A percentile compares a stretch with the other conserved stretches of the same genome.
Conservation (phyloP, 2,329 filamentous ascomycete genomes). For the Ophiosphaerella narmari region DNA sequence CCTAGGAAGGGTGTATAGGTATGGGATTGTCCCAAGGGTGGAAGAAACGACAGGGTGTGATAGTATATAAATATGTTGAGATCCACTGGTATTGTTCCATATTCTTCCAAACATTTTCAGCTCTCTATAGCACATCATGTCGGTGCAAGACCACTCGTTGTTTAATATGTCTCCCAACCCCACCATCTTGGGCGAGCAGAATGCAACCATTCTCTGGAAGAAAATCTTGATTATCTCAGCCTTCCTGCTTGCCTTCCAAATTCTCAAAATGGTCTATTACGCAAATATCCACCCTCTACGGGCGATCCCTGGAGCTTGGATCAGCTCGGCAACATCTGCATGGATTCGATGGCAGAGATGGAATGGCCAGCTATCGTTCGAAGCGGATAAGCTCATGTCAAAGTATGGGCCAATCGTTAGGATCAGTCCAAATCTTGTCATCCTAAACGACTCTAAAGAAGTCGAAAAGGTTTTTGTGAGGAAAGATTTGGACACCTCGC, state of each 20-base stretch:
- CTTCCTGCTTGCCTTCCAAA: not conserved
- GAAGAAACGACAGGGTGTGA: too few relatives aligned
- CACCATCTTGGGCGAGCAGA: too few relatives aligned
- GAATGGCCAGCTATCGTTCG: conserved; percentile 22
- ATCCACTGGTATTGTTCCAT: too few relatives aligned
- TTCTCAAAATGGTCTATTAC: conserved; percentile 12
- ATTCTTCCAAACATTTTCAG: too few relatives aligned
- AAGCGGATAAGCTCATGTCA: conserved; percentile 23
- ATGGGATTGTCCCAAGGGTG: too few relatives aligned
- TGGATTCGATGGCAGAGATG: conserved; percentile 28
- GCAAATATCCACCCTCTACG: conserved; percentile 17
- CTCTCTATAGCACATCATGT: too few relatives aligned
- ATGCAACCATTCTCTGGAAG: too few relatives aligned
- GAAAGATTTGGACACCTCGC: conserved; percentile 24
- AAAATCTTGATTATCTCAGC: not conserved
- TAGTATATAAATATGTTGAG: too few relatives aligned
- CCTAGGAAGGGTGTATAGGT: too few relatives aligned
- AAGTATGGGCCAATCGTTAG: conserved; percentile 22
- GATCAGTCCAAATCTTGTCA: conserved; percentile 24
- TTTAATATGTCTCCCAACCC: too few relatives aligned
- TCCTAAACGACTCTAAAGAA: conserved; percentile 20
- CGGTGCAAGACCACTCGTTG: too few relatives aligned
- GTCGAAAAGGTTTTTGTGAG: conserved; percentile 22
- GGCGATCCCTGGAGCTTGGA: conserved; percentile 21
- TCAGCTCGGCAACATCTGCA: conserved; percentile 17